Base-by-base conservation (phyloP, 179 eudicot species). In the Spinacia oleracea region DNA sequence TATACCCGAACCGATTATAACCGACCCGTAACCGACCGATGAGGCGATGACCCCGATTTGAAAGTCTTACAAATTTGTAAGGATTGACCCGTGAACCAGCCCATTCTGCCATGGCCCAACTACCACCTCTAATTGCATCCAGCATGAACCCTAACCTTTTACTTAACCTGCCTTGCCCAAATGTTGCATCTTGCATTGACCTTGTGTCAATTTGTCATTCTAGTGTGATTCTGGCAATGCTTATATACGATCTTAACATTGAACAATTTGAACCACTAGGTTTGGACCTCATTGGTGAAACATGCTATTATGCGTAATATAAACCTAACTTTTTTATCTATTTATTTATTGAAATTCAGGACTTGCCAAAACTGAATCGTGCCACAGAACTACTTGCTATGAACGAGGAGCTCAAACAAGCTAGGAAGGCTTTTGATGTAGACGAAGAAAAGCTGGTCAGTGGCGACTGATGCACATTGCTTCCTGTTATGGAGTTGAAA, bases 381-480 rank as follows among this genome's bases (percentile, higher is more conserved):
- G 88, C 90, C 81, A 89, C 92, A 5, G 97, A 95, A 73, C 83
- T 95, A 76, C 85, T 95, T 77, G 91, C 97, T 8, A 91, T 93
- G 98, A 93, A 95, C 63, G 98, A 93, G 83, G 98, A 95, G 85
- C 90, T 95, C 63, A 95, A 95, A 84, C 98, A 95, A 84, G 97
- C 98, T 34, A 85, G 97, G 83, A 95, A 93, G 83, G 97, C 97
- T 65, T 93, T 94, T 72, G 97, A 94, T 53, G 92, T 91, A 9
- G 98, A 94, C 29, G 98, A 94, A 78, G 98, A 92, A 81, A 94
- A 92, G 90, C 84, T 94, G 77, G 91, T 89, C 27, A 78, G 89
- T 58, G 58, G 81, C 45, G 97, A 92, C 43, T 93, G 85, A 85
- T 53, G 51, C 58, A 21, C 65, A 18, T 23, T 11, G 58, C 35